Evolutionary conservation across 2,329 filamentous ascomycete species (phyloP).

Genomic region (Metarhizium humberi): DNA sequence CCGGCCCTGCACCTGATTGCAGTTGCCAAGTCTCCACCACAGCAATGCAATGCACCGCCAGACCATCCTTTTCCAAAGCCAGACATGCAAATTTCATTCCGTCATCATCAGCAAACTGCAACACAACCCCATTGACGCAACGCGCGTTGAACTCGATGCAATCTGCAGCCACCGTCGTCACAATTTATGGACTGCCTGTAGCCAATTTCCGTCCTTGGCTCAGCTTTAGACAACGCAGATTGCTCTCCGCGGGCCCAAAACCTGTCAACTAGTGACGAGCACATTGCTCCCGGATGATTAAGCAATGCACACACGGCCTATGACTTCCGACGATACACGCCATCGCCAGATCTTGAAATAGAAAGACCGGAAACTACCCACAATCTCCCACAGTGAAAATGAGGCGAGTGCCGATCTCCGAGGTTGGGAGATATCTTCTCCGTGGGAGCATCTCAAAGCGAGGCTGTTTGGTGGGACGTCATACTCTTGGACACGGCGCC

Average conservation of each 20-base stretch:
- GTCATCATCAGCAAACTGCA: neutral
- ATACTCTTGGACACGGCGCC: neutral
- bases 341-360: neutral
- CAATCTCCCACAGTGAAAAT: neutral
- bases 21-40: neutral
- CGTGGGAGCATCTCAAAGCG: conserved; percentile 2
- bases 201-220: neutral
- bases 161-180: neutral
- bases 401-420: conserved; percentile 3
- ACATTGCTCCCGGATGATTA: neutral
- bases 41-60: neutral
- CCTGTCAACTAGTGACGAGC: neutral
- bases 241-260: neutral
- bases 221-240: neutral
- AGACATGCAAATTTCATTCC: neutral
- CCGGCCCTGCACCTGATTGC: too few species aligned
- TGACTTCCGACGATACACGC: neutral
- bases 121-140: neutral
- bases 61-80: neutral
- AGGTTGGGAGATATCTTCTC: conserved; percentile 4
- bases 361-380: neutral
- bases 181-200: neutral
- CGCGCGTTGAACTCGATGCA: neutral
- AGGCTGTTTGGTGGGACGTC: conserved; percentile 4
- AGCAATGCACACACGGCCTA: neutral